Evolutionary conservation across 768 basidiomycete genomes (phyloP).

Genomic region (Pleurotus ostreatus): DNA sequence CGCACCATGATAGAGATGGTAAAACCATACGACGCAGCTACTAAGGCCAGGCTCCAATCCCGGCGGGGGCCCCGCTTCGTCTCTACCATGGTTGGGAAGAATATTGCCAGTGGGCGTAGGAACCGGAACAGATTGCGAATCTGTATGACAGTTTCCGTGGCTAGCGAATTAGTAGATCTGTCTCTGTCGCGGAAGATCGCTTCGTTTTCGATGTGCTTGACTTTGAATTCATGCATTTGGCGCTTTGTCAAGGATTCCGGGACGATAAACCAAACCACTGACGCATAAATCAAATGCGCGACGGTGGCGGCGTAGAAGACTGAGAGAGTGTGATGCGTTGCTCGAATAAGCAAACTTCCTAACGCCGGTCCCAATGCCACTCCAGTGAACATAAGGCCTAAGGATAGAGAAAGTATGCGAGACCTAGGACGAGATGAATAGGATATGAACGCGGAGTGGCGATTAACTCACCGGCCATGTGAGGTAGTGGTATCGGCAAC

Average conservation of each 20-base stretch:
- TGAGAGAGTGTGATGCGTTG: constrained; percentile 49
- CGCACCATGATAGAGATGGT: constrained; percentile 44
- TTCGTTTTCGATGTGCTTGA: constrained; percentile 30
- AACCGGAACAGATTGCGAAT: constrained; percentile 52
- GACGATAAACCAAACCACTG: constrained; percentile 53
- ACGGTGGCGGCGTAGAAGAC: constrained; percentile 67
- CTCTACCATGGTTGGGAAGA: constrained; percentile 40
- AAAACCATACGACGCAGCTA: constrained; percentile 52
- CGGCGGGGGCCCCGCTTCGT: constrained; percentile 23
- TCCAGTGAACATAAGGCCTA: constrained; percentile 72
- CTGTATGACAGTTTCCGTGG: neutral
- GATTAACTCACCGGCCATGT: constrained; percentile 40
- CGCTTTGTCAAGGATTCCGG: constrained; percentile 72
- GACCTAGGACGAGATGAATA: constrained; percentile 37
- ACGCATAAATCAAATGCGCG: constrained; percentile 45
- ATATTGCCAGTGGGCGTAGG: constrained; percentile 66
- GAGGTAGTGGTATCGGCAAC: constrained; percentile 63
- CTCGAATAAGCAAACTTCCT: constrained; percentile 59
- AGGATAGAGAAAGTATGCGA: constrained; percentile 55
- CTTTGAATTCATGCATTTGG: constrained; percentile 38
- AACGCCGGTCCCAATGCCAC: constrained; percentile 74
- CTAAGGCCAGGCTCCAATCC: constrained; percentile 64
- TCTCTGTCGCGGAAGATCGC: constrained; percentile 27
- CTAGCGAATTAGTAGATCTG: neutral
- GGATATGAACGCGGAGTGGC: neutral